Evolutionary conservation across 2,329 filamentous ascomycete species (phyloP), one percentile per base, ranked within the genome.

Genomic region (Claviceps paspali): DNA sequence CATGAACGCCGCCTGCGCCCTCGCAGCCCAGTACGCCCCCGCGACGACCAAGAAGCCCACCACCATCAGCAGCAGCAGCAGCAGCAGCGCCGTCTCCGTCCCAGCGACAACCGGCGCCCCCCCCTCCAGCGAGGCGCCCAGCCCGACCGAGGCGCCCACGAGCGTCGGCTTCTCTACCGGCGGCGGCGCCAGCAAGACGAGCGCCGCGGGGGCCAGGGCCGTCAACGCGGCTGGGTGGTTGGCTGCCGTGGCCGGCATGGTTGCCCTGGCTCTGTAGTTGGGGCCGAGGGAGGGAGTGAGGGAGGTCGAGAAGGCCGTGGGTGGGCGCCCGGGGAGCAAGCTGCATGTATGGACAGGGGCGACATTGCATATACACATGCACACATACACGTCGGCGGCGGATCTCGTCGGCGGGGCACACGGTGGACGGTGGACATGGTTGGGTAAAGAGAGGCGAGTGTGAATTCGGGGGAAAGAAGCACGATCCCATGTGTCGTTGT

Each of bases 1-100:
- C 49, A 57, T 63, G 43, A 49, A 51, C 41, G 55, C 60, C 47
- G 63, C 54, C 58, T 70, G 67, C 59, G 50, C 53, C 39, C 59
- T 64, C 45, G 64, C 62, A 41, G 61, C 55, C 41, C 55, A 62
- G 49, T 63, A 58, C 53, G 55, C 59, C 36, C 58, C 60, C 31
- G 51, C 44, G 35, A 41, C 45, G 35, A n/a, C n/a, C n/a, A n/a
- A n/a, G n/a, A n/a, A n/a, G n/a, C n/a, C n/a, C n/a, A n/a, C n/a
- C n/a, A n/a, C n/a, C n/a, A n/a, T n/a, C n/a, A n/a, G n/a, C n/a
- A n/a, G n/a, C n/a, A n/a, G n/a, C n/a, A n/a, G n/a, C n/a, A n/a
- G n/a, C n/a, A n/a, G n/a, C n/a, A n/a, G n/a, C n/a, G n/a, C n/a
- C n/a, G n/a, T n/a, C n/a, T n/a, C n/a, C n/a, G n/a, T n/a, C n/a